Conservation (phyloP, 2,329 filamentous ascomycete species). For the Cladosporium sp. region DNA sequence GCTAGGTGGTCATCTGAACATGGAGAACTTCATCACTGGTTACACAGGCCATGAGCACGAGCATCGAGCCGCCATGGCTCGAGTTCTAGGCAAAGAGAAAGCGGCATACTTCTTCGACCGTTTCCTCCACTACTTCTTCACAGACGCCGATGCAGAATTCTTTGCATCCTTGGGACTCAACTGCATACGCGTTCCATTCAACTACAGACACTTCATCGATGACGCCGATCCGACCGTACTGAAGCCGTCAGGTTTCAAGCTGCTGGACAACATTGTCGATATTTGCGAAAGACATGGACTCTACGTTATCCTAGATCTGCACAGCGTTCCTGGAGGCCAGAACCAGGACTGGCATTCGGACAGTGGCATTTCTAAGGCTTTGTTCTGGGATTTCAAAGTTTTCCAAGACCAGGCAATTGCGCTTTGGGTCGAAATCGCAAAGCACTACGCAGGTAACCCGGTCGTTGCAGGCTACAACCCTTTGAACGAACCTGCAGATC, state of each 20-base stretch:
- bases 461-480: slow-evolving; percentile 54
- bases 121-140: slow-evolving; percentile 60
- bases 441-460: slow-evolving; percentile 46
- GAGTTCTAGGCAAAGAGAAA: slow-evolving; percentile 57
- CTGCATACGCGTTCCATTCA: slow-evolving; percentile 61
- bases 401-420: slow-evolving; percentile 52
- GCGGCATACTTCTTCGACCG: slow-evolving; percentile 62
- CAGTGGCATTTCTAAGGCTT: slow-evolving; percentile 46
- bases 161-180: slow-evolving; percentile 58
- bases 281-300: slow-evolving; percentile 50
- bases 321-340: slow-evolving; percentile 51
- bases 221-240: slow-evolving; percentile 37
- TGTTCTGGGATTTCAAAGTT: slow-evolving; percentile 54
- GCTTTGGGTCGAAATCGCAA: slow-evolving; percentile 51
- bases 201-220: slow-evolving; percentile 59
- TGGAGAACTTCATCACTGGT: slow-evolving; percentile 64
- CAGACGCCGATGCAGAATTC: slow-evolving; percentile 58
- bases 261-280: slow-evolving; percentile 51
- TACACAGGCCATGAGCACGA: slow-evolving; percentile 61
- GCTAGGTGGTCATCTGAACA: slow-evolving; percentile 28
- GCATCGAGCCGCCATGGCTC: slow-evolving; percentile 54
- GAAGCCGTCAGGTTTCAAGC: slow-evolving; percentile 51
- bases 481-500: slow-evolving; percentile 54
- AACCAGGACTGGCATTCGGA: slow-evolving; percentile 55
- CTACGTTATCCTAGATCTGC: slow-evolving; percentile 54